Evolutionary conservation across 305 asterid species (phyloP).

Genomic region (Fraxinus latifolia): DNA sequence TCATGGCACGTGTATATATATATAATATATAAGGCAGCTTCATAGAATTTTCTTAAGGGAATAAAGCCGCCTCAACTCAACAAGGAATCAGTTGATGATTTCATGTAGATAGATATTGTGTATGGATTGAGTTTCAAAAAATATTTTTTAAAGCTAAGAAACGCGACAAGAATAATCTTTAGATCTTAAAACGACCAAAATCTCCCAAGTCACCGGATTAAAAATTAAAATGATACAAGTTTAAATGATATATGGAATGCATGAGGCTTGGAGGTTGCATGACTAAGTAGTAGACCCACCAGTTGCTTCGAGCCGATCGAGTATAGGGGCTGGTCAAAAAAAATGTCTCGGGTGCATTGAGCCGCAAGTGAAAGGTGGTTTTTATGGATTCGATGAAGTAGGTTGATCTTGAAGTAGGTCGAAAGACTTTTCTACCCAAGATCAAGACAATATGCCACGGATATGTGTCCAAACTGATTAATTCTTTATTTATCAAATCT

Average conservation of each 20-base stretch:
- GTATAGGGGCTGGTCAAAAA: neutral
- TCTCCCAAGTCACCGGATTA: slow-evolving; percentile 1
- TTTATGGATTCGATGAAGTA: neutral
- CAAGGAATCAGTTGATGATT: neutral
- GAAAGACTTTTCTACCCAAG: neutral
- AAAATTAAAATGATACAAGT: neutral
- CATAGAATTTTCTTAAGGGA: neutral
- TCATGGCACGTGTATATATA: neutral
- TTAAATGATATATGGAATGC: neutral
- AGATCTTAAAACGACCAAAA: slow-evolving; percentile 16
- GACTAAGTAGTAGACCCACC: neutral
- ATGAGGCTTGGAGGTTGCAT: neutral
- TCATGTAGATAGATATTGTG: neutral
- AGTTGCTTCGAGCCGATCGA: neutral
- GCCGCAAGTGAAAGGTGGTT: neutral
- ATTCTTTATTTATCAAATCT: neutral
- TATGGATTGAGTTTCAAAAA: neutral
- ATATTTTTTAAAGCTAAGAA: neutral
- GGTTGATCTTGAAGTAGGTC: neutral
- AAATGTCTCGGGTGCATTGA: neutral
- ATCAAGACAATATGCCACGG: neutral
- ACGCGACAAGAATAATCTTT: slow-evolving; percentile 32
- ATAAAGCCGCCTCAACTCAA: neutral
- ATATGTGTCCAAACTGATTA: neutral
- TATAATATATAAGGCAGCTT: neutral